Percentiles rank a stretch among this genome's conserved stretches.
Evolutionary conservation across 75 land plant genomes (phyloP).

Genomic region (Selaginella tamariscina): DNA sequence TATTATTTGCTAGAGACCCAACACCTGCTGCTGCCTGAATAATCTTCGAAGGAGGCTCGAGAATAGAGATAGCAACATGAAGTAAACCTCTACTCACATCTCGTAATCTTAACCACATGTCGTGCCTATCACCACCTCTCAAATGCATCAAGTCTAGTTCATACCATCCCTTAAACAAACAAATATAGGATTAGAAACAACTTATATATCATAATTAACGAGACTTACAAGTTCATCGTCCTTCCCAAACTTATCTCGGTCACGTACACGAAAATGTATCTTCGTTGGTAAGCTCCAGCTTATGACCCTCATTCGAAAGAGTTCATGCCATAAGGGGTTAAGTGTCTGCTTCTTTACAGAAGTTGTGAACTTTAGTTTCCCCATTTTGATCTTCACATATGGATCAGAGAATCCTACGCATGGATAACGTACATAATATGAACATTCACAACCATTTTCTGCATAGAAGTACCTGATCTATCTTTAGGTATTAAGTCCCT

Average conservation of each 20-base stretch:
- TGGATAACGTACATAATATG: neutral
- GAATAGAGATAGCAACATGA: constrained; percentile 20
- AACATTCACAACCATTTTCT: neutral
- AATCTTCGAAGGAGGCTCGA: constrained; percentile 8
- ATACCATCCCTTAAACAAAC: constrained; percentile 14
- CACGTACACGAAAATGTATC: constrained; percentile 18
- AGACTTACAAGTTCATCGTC: constrained; percentile 27
- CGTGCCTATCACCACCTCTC: constrained; percentile 21
- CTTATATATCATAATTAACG: neutral
- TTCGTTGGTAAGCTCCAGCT: constrained; percentile 15
- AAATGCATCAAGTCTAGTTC: constrained; percentile 16
- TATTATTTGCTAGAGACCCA: neutral
- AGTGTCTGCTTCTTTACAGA: constrained; percentile 24
- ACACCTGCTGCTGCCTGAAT: neutral
- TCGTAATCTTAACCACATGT: constrained; percentile 19
- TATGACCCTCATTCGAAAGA: constrained; percentile 15
- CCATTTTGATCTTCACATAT: constrained; percentile 20
- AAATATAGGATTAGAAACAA: neutral
- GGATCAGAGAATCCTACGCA: constrained; percentile 26
- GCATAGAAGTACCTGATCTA: constrained; percentile 19
- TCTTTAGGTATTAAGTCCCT: constrained; percentile 23
- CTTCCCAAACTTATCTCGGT: constrained; percentile 19
- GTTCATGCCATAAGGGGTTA: constrained; percentile 26
- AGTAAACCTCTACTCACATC: constrained; percentile 16
- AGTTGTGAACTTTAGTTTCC: constrained; percentile 16